These are phyloP conservation scores for Sindora glabra DNA, from an alignment of 306 rosid genomes.

Conservation along the genomic window DNA sequence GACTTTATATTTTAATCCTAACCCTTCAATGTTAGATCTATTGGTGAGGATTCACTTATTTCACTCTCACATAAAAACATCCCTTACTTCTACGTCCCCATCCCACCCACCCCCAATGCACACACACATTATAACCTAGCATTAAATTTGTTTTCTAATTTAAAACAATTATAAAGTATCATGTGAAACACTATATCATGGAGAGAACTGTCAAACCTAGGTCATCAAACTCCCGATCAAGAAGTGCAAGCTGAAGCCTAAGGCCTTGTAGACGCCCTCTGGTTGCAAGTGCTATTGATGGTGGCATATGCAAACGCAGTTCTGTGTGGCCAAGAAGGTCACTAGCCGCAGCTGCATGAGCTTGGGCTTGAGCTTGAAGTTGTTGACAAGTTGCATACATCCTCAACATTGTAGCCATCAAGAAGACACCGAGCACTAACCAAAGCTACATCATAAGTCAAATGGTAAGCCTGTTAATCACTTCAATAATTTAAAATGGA, in stretches of 20 bases:
- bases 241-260: slow-evolving; percentile 96
- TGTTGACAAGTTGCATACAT: slow-evolving; percentile 99
- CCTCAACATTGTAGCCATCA: slow-evolving; percentile 92
- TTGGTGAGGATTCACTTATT: too few species aligned
- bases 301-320: slow-evolving; percentile 80
- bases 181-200: background rate
- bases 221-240: slow-evolving; percentile 96
- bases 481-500: slow-evolving; percentile 2
- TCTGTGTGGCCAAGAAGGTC: slow-evolving; percentile 90
- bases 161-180: background rate
- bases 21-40: too few species aligned
- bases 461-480: background rate
- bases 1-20: too few species aligned
- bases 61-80: too few species aligned
- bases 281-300: slow-evolving; percentile 80
- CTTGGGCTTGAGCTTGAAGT: slow-evolving; percentile 97
- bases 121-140: too few species aligned
- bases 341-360: slow-evolving; percentile 77
- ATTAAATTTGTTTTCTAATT: too few species aligned
- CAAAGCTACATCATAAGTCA: slow-evolving; percentile 51
- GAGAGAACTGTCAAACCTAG: slow-evolving; percentile 42
- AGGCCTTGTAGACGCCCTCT: slow-evolving; percentile 93
- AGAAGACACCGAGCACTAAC: slow-evolving; percentile 93
- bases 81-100: too few species aligned
- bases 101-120: too few species aligned